Evolutionary conservation across 352 stramenopile genomes (phyloP).

Genomic region (Globisporangium splendens): DNA sequence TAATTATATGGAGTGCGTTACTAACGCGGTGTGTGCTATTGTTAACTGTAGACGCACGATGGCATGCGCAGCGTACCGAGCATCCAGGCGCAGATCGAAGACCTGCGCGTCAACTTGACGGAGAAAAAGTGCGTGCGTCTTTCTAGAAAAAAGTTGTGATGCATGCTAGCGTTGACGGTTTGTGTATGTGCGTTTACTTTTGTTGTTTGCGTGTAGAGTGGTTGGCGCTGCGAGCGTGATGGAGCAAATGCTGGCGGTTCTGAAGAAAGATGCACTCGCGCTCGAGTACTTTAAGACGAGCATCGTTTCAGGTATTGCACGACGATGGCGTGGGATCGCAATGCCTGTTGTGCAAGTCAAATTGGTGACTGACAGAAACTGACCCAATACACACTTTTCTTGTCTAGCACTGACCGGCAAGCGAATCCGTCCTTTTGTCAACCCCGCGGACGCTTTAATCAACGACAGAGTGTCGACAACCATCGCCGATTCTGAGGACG

Average conservation of each 20-base stretch:
- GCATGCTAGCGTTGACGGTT: background rate
- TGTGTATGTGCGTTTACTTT: background rate
- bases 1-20: background rate
- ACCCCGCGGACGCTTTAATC: background rate
- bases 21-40: background rate
- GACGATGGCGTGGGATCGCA: too few species aligned
- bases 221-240: constrained; percentile 48
- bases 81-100: constrained; percentile 37
- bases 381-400: too few species aligned
- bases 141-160: background rate
- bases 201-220: constrained; percentile 20
- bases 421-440: background rate
- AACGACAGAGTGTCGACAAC: background rate
- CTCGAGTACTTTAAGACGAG: constrained; percentile 61
- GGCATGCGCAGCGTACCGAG: constrained; percentile 28
- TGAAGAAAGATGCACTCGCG: constrained; percentile 37
- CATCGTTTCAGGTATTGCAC: constrained; percentile 42
- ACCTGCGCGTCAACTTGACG: constrained; percentile 44
- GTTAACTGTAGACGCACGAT: constrained; percentile 32
- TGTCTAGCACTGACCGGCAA: constrained; percentile 9
- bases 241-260: constrained; percentile 35
- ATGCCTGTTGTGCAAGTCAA: background rate
- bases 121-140: constrained; percentile 45
- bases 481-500: constrained; percentile 1
- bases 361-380: background rate